phyloP scores from a whole-genome alignment of 805 yeast genomes.

The Yarrowia yakushimensis region DNA sequence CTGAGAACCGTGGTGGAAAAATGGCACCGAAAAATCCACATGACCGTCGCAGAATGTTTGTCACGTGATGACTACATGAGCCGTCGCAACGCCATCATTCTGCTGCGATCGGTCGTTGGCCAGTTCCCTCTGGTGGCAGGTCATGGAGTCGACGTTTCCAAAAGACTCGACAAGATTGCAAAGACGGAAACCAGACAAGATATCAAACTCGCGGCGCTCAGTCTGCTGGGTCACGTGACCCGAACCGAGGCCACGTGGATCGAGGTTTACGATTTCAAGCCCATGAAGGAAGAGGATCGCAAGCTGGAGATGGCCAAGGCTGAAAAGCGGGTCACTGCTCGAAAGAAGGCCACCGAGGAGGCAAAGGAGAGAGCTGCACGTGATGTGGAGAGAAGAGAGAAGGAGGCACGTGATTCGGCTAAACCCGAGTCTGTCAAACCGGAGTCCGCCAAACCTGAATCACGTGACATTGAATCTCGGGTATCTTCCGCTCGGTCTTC shows the following conservation, averaged over 20 bases:
- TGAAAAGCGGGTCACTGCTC: slow-evolving; percentile 29
- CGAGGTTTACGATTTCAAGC: slow-evolving; percentile 32
- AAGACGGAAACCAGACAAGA: slow-evolving; percentile 68
- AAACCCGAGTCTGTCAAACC: background rate
- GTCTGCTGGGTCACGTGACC: slow-evolving; percentile 34
- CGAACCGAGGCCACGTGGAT: slow-evolving; percentile 33
- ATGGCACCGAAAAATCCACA: slow-evolving; percentile 54
- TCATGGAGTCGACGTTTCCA: slow-evolving; percentile 55
- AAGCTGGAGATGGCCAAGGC: slow-evolving; percentile 33
- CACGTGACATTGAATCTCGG: background rate
- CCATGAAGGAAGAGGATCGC: slow-evolving; percentile 32
- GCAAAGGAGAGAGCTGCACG: background rate
- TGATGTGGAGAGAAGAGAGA: background rate
- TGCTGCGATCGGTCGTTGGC: slow-evolving; percentile 61
- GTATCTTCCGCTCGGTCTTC: background rate
- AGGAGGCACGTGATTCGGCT: background rate
- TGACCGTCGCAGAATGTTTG: slow-evolving; percentile 45
- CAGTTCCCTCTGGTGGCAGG: slow-evolving; percentile 66
- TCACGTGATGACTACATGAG: slow-evolving; percentile 64
- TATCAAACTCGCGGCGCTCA: slow-evolving; percentile 64
- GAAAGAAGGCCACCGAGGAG: background rate
- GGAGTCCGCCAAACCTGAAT: background rate
- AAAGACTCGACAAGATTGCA: slow-evolving; percentile 48
- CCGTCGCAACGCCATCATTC: slow-evolving; percentile 73
- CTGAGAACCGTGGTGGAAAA: slow-evolving; percentile 46